A percentile compares a stretch with the other conserved stretches of the same genome.
These are phyloP conservation scores for Talaromyces liani DNA, from an alignment of 495 filamentous ascomycete genomes.

Conservation along the genomic window DNA sequence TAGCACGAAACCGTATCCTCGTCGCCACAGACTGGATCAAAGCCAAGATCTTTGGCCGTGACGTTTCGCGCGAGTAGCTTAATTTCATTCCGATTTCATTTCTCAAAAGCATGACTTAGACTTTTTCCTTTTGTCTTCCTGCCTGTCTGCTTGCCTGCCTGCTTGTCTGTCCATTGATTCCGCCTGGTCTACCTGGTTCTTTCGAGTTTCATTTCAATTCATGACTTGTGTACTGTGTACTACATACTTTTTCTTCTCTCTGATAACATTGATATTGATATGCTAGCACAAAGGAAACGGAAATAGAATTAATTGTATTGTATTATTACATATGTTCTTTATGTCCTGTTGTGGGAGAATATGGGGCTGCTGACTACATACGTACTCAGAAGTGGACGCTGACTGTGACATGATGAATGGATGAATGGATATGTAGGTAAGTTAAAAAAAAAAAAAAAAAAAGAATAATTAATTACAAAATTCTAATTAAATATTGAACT, in stretches of 20 bases:
- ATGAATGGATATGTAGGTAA: neutral
- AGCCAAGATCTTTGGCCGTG: slow-evolving; percentile 88
- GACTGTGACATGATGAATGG: no score
- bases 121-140: neutral
- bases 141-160: neutral
- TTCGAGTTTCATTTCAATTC: neutral
- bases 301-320: neutral
- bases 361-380: no score
- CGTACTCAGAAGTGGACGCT: no score
- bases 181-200: neutral
- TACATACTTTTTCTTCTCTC: neutral
- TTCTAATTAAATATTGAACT: neutral
- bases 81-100: slow-evolving; percentile 5
- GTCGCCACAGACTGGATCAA: slow-evolving; percentile 95
- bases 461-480: neutral
- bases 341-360: no score
- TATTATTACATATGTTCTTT: neutral
- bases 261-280: neutral
- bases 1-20: slow-evolving; percentile 83
- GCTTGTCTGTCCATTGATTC: no score
- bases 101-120: slow-evolving; percentile 1
- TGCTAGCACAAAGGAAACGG: neutral
- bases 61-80: slow-evolving; percentile 81
- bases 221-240: neutral
- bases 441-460: neutral